Percentiles rank a stretch among this genome's conserved stretches.
These are phyloP conservation scores for Thraustochytrium sp. DNA, from an alignment of 352 stramenopile species.

Conservation along the genomic window DNA sequence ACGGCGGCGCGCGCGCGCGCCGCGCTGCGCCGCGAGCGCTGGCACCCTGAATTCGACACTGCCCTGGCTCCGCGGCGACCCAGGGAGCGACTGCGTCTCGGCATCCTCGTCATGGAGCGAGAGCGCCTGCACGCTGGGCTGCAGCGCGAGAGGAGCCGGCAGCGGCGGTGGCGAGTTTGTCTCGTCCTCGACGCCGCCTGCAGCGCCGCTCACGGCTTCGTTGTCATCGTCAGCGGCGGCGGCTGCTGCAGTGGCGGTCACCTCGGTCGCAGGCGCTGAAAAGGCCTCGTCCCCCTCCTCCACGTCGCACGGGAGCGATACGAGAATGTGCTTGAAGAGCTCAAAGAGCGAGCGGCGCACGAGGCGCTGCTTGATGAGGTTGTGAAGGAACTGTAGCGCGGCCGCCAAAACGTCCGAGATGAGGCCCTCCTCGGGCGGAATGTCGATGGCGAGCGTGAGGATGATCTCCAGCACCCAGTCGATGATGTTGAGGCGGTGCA, in stretches of 20 bases:
- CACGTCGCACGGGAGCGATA: not conserved
- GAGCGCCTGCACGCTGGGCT: no score
- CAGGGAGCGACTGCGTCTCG: no score
- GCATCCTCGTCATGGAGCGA: no score
- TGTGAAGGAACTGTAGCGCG: conserved; percentile 35
- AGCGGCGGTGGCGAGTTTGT: no score
- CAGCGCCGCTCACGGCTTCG: not conserved
- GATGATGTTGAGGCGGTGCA: conserved; percentile 35
- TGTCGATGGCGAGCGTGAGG: conserved; percentile 37
- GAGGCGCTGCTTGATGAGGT: conserved; percentile 25
- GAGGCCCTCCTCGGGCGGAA: not conserved
- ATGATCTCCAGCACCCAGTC: conserved; percentile 42
- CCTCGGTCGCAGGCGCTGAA: not conserved
- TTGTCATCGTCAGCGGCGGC: not conserved
- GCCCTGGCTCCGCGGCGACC: no score
- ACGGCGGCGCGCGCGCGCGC: not conserved
- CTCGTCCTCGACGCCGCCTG: no score
- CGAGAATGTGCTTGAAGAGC: conserved; percentile 42
- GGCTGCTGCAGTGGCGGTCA: no score
- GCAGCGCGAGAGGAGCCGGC: no score
- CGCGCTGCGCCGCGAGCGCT: no score
- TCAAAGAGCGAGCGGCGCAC: conserved; percentile 14
- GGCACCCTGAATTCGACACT: no score
- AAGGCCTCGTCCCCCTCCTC: not conserved
- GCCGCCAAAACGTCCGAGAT: conserved; percentile 24